phyloP scores from a whole-genome alignment of 306 rosid genomes.

The Rosa multiflora region DNA sequence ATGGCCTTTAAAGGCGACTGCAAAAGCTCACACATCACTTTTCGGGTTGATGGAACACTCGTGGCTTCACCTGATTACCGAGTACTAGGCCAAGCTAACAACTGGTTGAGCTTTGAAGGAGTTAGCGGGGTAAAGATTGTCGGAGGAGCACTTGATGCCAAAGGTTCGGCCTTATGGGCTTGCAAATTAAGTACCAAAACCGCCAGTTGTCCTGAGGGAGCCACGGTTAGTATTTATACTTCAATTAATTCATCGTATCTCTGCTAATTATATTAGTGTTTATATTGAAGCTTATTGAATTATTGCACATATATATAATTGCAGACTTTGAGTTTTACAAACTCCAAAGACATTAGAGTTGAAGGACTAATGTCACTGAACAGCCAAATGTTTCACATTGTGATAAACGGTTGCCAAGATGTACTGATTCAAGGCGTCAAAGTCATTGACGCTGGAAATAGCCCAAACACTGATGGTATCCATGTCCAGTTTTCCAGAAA shows the following conservation, averaged over 20 bases:
- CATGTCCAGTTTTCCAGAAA: constrained; percentile 16
- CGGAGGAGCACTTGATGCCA: constrained; percentile 29
- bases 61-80: constrained; percentile 23
- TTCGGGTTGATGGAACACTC: constrained; percentile 26
- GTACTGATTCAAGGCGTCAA: constrained; percentile 17
- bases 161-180: constrained; percentile 28
- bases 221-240: constrained; percentile 11
- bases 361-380: constrained; percentile 5
- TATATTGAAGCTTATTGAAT: not conserved
- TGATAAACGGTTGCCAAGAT: constrained; percentile 21
- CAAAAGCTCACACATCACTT: constrained; percentile 15
- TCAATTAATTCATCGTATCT: not conserved
- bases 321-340: constrained; percentile 23
- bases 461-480: constrained; percentile 32
- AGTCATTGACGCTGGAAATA: not conserved
- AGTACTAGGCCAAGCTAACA: not conserved
- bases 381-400: constrained; percentile 34
- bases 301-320: not conserved
- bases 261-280: not conserved
- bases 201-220: constrained; percentile 15
- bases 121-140: constrained; percentile 20
- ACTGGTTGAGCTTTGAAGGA: constrained; percentile 27
- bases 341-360: constrained; percentile 23
- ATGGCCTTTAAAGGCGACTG: constrained; percentile 24
- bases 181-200: constrained; percentile 13